Evolutionary conservation across 1,284 basidiomycete species (phyloP).

Genomic region (Sporisorium exsertum): DNA sequence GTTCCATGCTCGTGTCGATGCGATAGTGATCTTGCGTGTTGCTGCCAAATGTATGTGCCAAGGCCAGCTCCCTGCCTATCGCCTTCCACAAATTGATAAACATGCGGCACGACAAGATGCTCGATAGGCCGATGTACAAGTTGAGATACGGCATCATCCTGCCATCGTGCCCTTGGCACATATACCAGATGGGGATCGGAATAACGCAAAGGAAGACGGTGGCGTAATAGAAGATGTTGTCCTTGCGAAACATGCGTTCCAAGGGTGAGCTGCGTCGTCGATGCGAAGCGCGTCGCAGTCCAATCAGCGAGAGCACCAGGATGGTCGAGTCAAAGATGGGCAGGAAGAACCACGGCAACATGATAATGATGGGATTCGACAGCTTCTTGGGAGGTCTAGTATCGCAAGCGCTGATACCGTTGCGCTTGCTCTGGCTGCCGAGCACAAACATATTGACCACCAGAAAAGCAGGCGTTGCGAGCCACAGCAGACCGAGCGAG

Average conservation of each 20-base stretch:
- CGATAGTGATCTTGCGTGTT: constrained; percentile 32
- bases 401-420: constrained; percentile 49
- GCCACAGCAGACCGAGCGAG: constrained; percentile 40
- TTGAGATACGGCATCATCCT: constrained; percentile 53
- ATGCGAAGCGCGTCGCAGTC: constrained; percentile 38
- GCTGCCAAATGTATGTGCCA: constrained; percentile 44
- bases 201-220: constrained; percentile 47
- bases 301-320: constrained; percentile 40
- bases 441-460: constrained; percentile 44
- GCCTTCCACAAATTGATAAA: constrained; percentile 57
- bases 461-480: constrained; percentile 41
- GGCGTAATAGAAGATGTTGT: constrained; percentile 53
- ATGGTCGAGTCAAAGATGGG: constrained; percentile 52
- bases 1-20: constrained; percentile 32
- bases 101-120: constrained; percentile 45
- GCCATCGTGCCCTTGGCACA: constrained; percentile 37
- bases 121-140: constrained; percentile 47
- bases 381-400: constrained; percentile 23
- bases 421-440: constrained; percentile 36
- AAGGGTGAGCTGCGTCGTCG: constrained; percentile 39
- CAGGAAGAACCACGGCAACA: constrained; percentile 53
- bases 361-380: constrained; percentile 32
- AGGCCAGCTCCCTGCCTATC: constrained; percentile 44
- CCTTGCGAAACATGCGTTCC: constrained; percentile 49
- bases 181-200: constrained; percentile 48